A percentile compares a stretch with the other conserved stretches of the same genome.
These are phyloP conservation scores for Shiraia sp. DNA, from an alignment of 2,329 filamentous ascomycete genomes.

Conservation along the genomic window DNA sequence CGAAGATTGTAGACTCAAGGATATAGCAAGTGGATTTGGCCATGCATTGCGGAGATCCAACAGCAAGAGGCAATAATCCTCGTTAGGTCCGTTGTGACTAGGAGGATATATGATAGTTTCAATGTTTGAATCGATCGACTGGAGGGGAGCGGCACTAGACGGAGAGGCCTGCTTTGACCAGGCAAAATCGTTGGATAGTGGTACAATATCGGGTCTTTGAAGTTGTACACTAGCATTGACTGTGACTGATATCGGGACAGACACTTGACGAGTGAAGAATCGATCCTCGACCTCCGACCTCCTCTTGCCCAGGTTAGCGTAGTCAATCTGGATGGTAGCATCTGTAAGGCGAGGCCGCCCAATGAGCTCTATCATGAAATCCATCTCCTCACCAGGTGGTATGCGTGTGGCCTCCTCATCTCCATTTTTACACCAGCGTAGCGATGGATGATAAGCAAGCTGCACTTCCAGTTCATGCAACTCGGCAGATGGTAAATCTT, in stretches of 20 bases:
- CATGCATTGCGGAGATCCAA: slow-evolving; percentile 88
- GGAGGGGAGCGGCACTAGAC: not conserved
- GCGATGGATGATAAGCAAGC: slow-evolving; percentile 70
- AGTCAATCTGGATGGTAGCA: slow-evolving; percentile 82
- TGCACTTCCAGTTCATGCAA: slow-evolving; percentile 85
- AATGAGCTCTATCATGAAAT: slow-evolving; percentile 81
- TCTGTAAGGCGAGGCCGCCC: slow-evolving; percentile 84
- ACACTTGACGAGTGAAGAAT: slow-evolving; percentile 84
- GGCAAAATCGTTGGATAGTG: slow-evolving; percentile 70
- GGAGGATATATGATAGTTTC: slow-evolving; percentile 51
- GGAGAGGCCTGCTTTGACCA: slow-evolving; percentile 50
- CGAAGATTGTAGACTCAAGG: slow-evolving; percentile 54
- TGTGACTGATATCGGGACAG: slow-evolving; percentile 80
- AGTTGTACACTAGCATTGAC: slow-evolving; percentile 91
- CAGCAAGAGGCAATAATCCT: slow-evolving; percentile 76
- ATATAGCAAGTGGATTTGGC: slow-evolving; percentile 76
- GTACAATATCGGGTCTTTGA: slow-evolving; percentile 75
- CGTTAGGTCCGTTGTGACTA: slow-evolving; percentile 46
- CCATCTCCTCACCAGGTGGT: slow-evolving; percentile 66
- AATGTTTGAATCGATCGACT: slow-evolving; percentile 34
- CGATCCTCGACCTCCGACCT: slow-evolving; percentile 69
- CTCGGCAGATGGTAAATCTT: slow-evolving; percentile 77
- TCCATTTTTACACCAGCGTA: slow-evolving; percentile 53
- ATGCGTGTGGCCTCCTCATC: slow-evolving; percentile 60
- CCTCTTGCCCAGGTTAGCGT: slow-evolving; percentile 75